Percentiles rank a stretch among this genome's conserved stretches.
These are phyloP conservation scores for Skeletonema marinoi DNA, from an alignment of 108 stramenopile genomes.

Conservation along the genomic window DNA sequence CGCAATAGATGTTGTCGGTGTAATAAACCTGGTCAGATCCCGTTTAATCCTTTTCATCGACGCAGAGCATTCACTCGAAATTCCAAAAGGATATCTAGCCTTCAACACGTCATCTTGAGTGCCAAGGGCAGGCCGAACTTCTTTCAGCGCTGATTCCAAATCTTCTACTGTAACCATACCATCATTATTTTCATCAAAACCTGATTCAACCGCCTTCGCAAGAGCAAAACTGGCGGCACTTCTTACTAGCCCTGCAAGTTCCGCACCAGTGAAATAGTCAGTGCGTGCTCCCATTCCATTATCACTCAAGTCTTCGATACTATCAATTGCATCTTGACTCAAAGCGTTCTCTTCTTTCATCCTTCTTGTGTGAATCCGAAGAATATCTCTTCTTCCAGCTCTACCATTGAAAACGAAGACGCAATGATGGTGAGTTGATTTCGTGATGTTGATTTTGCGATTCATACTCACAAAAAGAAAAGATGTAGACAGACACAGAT, in stretches of 20 bases:
- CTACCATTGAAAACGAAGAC: neutral
- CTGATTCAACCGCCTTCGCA: conserved; percentile 53
- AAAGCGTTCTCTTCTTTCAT: conserved; percentile 83
- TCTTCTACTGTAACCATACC: conserved; percentile 55
- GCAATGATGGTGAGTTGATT: too few species aligned
- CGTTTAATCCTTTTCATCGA: conserved; percentile 62
- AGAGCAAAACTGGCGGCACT: conserved; percentile 88
- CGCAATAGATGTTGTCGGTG: conserved; percentile 33
- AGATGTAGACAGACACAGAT: neutral
- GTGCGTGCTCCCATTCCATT: conserved; percentile 66
- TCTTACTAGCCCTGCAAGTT: conserved; percentile 87
- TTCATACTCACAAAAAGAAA: neutral
- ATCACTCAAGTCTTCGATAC: conserved; percentile 68
- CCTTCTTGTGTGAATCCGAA: conserved; percentile 85
- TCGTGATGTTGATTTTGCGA: too few species aligned
- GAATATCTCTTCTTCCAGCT: conserved; percentile 74
- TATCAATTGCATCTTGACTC: conserved; percentile 44
- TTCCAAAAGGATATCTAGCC: conserved; percentile 65
- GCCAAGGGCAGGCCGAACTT: conserved; percentile 75
- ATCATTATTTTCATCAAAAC: conserved; percentile 34
- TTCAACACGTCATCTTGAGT: conserved; percentile 78
- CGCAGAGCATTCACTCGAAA: conserved; percentile 56
- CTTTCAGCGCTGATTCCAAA: conserved; percentile 58
- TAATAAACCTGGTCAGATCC: conserved; percentile 66
- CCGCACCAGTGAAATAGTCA: conserved; percentile 89